Evolutionary conservation across 495 filamentous ascomycete genomes (phyloP).

Genomic region (Aspergillus panamensis): DNA sequence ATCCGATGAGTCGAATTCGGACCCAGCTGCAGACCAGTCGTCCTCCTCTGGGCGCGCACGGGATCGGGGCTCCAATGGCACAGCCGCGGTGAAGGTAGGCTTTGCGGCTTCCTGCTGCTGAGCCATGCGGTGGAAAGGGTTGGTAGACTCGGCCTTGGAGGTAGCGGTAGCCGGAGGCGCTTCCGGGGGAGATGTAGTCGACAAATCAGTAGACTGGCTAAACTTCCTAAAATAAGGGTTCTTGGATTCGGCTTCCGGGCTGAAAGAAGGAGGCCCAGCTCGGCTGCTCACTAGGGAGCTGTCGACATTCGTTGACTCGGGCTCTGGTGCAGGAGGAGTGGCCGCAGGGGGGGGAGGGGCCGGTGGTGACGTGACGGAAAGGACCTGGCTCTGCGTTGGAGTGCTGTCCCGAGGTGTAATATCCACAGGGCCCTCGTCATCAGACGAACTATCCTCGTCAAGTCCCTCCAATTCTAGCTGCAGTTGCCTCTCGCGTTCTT

Average conservation of each 20-base stretch:
- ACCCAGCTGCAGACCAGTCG: conserved; percentile 81
- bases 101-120: conserved; percentile 49
- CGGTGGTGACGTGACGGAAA: conserved; percentile 41
- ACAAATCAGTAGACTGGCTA: conserved; percentile 38
- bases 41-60: conserved; percentile 70
- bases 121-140: conserved; percentile 91
- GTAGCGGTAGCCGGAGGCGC: conserved; percentile 28
- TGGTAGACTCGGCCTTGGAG: conserved; percentile 62
- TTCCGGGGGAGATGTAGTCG: conserved; percentile 25
- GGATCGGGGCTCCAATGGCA: conserved; percentile 45
- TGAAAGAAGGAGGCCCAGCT: conserved; percentile 22
- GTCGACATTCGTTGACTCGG: conserved; percentile 25
- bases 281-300: conserved; percentile 31
- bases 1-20: conserved; percentile 66
- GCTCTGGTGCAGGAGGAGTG: conserved; percentile 34
- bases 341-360: conserved; percentile 40
- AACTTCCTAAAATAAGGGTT: conserved; percentile 76
- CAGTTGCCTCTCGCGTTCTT: conserved; percentile 81
- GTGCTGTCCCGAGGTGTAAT: conserved; percentile 81
- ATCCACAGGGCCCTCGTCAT: conserved; percentile 80
- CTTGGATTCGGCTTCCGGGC: conserved; percentile 49
- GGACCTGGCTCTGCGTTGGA: conserved; percentile 64
- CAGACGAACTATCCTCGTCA: conserved; percentile 74
- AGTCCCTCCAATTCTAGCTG: conserved; percentile 82
- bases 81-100: conserved; percentile 35